Conservation (phyloP, 768 basidiomycete genomes). For the Russula ochroleuca region DNA sequence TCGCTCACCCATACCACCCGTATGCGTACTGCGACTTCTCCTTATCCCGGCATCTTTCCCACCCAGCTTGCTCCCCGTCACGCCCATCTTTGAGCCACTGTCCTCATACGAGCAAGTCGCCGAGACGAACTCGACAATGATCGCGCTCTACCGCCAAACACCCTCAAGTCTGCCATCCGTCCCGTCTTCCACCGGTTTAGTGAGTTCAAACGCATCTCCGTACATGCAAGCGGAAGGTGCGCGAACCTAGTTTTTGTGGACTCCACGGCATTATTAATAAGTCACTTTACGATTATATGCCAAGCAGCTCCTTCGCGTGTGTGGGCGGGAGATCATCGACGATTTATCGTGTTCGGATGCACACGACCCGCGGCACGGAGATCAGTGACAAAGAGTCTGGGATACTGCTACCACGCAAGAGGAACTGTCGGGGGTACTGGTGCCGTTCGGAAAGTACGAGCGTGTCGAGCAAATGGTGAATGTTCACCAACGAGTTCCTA, state of each 20-base stretch:
- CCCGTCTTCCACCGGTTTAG: conserved; percentile 8
- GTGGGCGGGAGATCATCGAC: background rate
- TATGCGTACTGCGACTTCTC: conserved; percentile 3
- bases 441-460: conserved; percentile 6
- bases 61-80: background rate
- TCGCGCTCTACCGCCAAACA: conserved; percentile 1
- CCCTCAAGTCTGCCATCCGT: conserved; percentile 6
- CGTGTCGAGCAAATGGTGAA: conserved; percentile 1
- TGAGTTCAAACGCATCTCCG: background rate
- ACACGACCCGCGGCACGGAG: background rate
- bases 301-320: background rate
- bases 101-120: background rate
- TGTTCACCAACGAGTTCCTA: conserved; percentile 8
- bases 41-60: conserved; percentile 4
- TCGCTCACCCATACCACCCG: too few relatives aligned
- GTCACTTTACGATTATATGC: conserved; percentile 7
- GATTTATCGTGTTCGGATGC: background rate
- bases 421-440: conserved; percentile 3
- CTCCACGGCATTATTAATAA: background rate
- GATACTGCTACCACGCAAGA: background rate
- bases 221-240: background rate
- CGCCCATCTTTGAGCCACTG: background rate
- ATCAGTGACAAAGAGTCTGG: background rate
- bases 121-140: background rate
- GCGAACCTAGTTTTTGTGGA: conserved; percentile 12